Conservation (phyloP, 352 stramenopile genomes). For the Pythium aphanidermatum region DNA sequence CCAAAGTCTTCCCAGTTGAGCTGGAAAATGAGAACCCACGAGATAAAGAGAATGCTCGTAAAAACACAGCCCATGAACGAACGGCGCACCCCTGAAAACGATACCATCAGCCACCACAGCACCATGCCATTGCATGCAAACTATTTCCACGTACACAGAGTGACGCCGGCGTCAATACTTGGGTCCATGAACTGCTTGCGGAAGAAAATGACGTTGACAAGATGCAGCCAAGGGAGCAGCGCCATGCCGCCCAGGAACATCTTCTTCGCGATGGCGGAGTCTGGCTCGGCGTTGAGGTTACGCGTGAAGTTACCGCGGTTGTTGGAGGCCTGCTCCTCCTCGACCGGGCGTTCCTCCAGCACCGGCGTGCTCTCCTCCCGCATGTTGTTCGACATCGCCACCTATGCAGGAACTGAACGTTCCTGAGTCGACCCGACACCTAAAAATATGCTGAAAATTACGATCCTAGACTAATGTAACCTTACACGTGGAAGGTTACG, state of each 20-base stretch:
- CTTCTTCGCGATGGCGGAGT: constrained; percentile 67
- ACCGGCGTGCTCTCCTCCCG: constrained; percentile 22
- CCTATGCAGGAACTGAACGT: too few relatives aligned
- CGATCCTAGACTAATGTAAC: too few relatives aligned
- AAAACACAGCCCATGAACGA: constrained; percentile 68
- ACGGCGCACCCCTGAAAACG: constrained; percentile 59
- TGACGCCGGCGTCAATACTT: constrained; percentile 56
- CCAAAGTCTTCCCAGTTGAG: constrained; percentile 83
- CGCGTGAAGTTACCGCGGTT: constrained; percentile 86
- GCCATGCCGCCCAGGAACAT: constrained; percentile 77
- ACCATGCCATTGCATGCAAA: neutral
- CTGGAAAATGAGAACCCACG: constrained; percentile 78
- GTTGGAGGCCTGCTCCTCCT: constrained; percentile 31
- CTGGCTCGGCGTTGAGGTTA: constrained; percentile 75
- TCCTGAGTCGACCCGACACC: too few relatives aligned
- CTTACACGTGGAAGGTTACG: too few relatives aligned
- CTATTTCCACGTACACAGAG: constrained; percentile 61
- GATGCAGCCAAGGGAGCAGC: constrained; percentile 77
- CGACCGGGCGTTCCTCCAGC: constrained; percentile 15
- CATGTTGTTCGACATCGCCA: too few relatives aligned
- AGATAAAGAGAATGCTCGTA: constrained; percentile 63
- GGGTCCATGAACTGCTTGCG: constrained; percentile 74
- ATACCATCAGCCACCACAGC: neutral
- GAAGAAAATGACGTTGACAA: constrained; percentile 80
- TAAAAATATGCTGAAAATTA: too few relatives aligned